A percentile compares a stretch with the other conserved stretches of the same genome.
Evolutionary conservation across 2,329 filamentous ascomycete genomes (phyloP).

Genomic region (Diaporthe vexans): DNA sequence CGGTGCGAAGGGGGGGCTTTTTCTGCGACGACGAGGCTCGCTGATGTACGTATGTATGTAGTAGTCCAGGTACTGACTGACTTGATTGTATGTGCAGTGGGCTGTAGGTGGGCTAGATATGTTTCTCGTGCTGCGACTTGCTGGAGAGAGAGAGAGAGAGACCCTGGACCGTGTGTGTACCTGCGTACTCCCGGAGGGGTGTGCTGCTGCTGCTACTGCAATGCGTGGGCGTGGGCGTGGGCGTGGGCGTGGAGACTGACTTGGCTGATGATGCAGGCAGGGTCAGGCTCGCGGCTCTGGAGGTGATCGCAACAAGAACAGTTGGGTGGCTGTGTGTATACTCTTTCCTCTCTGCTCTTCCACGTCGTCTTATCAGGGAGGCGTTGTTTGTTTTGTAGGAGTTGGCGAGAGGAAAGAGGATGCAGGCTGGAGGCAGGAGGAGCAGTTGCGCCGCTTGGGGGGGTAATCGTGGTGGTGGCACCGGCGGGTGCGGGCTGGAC

Average conservation of each 20-base stretch:
- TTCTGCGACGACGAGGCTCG: conserved; percentile 33
- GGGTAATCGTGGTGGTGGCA: conserved; percentile 21
- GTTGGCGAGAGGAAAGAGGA: conserved; percentile 21
- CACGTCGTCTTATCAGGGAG: background rate
- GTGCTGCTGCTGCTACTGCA: background rate
- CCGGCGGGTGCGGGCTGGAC: conserved; percentile 18
- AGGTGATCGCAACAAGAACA: background rate
- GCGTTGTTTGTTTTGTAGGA: conserved; percentile 9
- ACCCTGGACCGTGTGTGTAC: conserved; percentile 25
- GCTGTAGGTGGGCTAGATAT: conserved; percentile 9
- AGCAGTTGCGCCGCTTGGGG: conserved; percentile 18
- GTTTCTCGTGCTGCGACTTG: conserved; percentile 3
- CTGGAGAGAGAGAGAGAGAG: background rate
- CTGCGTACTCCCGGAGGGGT: conserved; percentile 13
- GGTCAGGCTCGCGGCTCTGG: conserved; percentile 2
- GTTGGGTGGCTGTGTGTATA: background rate
- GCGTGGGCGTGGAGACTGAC: background rate
- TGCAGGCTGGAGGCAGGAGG: conserved; percentile 13
- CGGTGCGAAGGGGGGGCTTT: conserved; percentile 7
- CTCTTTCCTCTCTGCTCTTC: background rate
- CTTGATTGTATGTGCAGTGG: conserved; percentile 16
- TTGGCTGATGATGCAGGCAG: background rate
- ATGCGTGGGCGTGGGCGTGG: no score
- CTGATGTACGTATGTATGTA: background rate
- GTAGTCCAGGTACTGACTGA: conserved; percentile 7